Base-by-base conservation (phyloP, 768 basidiomycete species). In the Amanita molliuscula region DNA sequence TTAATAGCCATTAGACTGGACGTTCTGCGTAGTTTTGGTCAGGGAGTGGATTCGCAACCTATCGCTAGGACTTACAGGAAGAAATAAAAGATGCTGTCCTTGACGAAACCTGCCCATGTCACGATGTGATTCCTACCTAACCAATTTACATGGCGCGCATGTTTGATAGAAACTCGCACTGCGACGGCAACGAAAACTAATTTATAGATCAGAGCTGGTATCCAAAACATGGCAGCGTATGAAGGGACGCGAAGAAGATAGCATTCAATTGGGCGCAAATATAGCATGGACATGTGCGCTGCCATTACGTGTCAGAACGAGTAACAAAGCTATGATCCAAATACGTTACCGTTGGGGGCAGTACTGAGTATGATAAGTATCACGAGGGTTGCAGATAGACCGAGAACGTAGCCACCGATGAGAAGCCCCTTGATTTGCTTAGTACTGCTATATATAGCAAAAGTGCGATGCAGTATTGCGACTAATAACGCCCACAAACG, bases 51-150 rank as follows among this genome's bases (percentile, higher is more conserved):
- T 23, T 4, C 16, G 16, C 10, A 15, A 45, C 8, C 10, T 16
- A 44, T 8, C 11, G n/a, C 23, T 28, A 26, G 33, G 33, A 51
- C 62, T 35, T 54, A 65, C 65, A 66, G 48, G 10, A 54, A 35
- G 38, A 60, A 62, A 54, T 61, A 65, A 20, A 58, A 43, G 21
- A 66, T 42, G 28, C 57, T 60, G 50, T 63, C 62, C 23, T 56
- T 47, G n/a, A 60, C 40, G 21, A 66, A 55, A 29, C 56, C 54
- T 7, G 53, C 52, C 56, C 58, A 56, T 43, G 63, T 53, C 6
- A 16, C 25, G 13, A 33, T 37, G 46, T 41, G 50, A 42, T 42
- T 55, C 21, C 46, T 45, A 25, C 44, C 28, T 15, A 55, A 42
- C 23, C 43, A 54, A 9, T 37, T 46, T 5, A 50, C 35, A 31